Evolutionary conservation across 371 early-diverging fungal species (phyloP).

Genomic region (Cladochytrium tenue): DNA sequence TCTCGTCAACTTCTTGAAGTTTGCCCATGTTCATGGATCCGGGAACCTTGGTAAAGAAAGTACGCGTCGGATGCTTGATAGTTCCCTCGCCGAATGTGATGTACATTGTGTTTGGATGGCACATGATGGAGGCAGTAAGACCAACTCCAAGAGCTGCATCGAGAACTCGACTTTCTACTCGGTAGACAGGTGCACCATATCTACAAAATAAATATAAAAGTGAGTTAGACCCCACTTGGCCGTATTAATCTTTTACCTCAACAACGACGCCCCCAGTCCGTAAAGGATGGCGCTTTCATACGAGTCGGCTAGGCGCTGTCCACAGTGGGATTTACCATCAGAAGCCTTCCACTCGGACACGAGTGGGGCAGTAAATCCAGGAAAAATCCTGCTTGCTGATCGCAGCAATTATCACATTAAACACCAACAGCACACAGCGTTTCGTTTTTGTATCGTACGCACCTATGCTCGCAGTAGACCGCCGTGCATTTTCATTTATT

Average conservation of each 20-base stretch:
- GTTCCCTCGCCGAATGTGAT: conserved; percentile 15
- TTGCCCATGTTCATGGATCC: conserved; percentile 16
- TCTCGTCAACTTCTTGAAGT: conserved; percentile 19
- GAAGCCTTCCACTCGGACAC: not conserved
- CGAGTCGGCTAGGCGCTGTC: not conserved
- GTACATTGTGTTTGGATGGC: not conserved
- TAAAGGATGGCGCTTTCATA: not conserved
- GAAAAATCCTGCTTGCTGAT: no score
- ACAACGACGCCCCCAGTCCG: not conserved
- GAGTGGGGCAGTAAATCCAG: no score
- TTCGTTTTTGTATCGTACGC: no score
- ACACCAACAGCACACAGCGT: no score
- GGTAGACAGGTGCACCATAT: not conserved
- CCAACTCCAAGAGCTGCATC: not conserved
- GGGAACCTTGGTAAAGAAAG: conserved; percentile 3
- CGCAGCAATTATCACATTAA: no score
- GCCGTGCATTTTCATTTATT: no score
- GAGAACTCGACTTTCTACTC: not conserved
- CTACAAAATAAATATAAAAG: no score
- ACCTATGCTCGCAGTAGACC: no score
- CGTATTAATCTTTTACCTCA: not conserved
- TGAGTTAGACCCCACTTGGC: no score
- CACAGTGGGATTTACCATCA: not conserved
- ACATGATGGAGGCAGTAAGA: not conserved
- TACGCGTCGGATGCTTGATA: conserved; percentile 14